Evolutionary conservation across 345 rosid species (phyloP).

Genomic region (Durio zibethinus): DNA sequence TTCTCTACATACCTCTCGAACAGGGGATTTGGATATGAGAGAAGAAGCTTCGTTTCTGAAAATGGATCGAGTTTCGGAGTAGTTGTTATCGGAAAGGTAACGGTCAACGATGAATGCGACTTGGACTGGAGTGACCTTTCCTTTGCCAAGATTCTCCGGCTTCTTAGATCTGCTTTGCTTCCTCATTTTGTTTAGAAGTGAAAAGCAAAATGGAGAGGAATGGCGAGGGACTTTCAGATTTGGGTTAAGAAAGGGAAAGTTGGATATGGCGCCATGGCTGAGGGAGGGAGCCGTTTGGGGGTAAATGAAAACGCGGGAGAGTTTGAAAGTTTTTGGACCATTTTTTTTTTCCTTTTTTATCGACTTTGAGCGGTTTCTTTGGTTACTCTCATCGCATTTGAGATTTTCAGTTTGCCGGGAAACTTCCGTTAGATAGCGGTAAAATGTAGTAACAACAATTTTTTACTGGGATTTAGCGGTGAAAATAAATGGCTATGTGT

Average conservation of each 20-base stretch:
- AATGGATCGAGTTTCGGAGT: slow-evolving; percentile 46
- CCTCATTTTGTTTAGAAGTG: slow-evolving; percentile 35
- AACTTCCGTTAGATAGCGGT: too few species aligned
- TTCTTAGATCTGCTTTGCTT: slow-evolving; percentile 47
- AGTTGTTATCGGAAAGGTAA: slow-evolving; percentile 70
- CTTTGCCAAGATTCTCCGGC: slow-evolving; percentile 43
- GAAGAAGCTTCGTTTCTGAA: slow-evolving; percentile 71
- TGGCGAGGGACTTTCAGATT: background rate
- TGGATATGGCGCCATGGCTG: slow-evolving; percentile 8
- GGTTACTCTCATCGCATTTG: background rate
- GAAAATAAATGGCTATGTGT: too few species aligned
- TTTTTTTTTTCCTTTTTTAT: background rate
- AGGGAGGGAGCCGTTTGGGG: background rate
- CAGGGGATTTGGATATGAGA: slow-evolving; percentile 64
- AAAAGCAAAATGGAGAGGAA: background rate
- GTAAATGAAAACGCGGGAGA: slow-evolving; percentile 21
- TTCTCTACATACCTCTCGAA: slow-evolving; percentile 62
- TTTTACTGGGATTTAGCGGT: too few species aligned
- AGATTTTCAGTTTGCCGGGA: background rate
- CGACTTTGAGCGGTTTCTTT: background rate
- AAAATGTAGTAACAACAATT: too few species aligned
- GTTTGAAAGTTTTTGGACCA: background rate
- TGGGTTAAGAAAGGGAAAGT: background rate
- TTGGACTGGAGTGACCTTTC: slow-evolving; percentile 70
- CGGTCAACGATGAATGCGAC: slow-evolving; percentile 82